phyloP scores from a whole-genome alignment of 345 rosid genomes.

The Conringia planisiliqua region DNA sequence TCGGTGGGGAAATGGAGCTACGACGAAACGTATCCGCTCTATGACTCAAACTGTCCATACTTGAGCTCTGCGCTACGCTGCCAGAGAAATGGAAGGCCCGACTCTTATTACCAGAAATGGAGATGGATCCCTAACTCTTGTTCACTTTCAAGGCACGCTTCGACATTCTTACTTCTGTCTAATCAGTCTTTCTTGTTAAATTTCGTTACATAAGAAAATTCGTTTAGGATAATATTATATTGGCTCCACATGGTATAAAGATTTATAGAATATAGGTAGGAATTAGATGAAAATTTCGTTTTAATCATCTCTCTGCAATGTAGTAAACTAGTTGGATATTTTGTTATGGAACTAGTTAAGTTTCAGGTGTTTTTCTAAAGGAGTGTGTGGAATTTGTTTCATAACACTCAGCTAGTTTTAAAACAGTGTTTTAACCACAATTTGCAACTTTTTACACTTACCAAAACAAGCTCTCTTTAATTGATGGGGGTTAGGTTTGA shows the following conservation, averaged over 20 bases:
- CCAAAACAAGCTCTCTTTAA: not conserved
- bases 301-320: not conserved
- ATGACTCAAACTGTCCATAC: conserved; percentile 79
- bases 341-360: no score
- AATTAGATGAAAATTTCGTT: no score
- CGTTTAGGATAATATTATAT: not conserved
- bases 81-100: conserved; percentile 88
- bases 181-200: not conserved
- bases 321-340: not conserved
- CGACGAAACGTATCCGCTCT: conserved; percentile 76
- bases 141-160: conserved; percentile 68
- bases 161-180: not conserved
- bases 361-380: no score
- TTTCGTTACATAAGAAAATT: not conserved
- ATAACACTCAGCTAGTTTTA: not conserved
- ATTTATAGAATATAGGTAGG: not conserved
- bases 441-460: not conserved
- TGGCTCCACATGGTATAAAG: not conserved
- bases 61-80: conserved; percentile 74
- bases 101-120: conserved; percentile 88
- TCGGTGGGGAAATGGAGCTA: conserved; percentile 74
- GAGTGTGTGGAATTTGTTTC: no score
- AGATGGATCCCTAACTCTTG: conserved; percentile 80
- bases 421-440: not conserved
- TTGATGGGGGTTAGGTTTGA: conserved; percentile 54